Base-by-base conservation (phyloP, 139 green algal genomes). In the Trebouxia sp. region DNA sequence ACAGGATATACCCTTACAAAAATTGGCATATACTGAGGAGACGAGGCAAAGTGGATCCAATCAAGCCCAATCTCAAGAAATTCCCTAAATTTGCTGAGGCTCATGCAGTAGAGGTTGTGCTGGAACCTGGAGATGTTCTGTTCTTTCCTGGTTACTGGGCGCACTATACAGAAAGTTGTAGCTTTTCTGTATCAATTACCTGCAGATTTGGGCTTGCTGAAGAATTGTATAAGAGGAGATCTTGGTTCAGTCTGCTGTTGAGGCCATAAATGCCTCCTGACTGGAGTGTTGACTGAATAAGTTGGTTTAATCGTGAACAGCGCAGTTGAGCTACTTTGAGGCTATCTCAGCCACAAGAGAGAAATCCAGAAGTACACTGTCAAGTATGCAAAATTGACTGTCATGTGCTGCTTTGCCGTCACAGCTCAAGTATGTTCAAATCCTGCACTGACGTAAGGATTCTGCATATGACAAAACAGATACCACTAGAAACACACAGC, bases 131-230 rank as follows among this genome's bases (percentile, higher is more conserved):
- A 1, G 88, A 92, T 66, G 75, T 83, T 20, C 38, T 92, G 55
- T 84, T 88, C 48, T 92, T 92, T 41, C 84, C 84, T 12, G 51
- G 66, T 6, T 26, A 43, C 1, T 92, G 85, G 85, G 80, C 80
- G 3, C 88, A 92, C 75, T 89, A 90, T 66, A 92, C 88, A 35
- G 85, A 90, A 78, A 83, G 66, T 41, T 38, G 84, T 11, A 65
- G 14, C 22, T 48, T 65, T 37, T 77, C 56, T 10, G 43, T 83
- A 14, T 82, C 53, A 22, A 42, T 85, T 12, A 85, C 80, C 17
- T 84, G 65, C 17, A 51, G 80, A 20, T 80, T 84, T 66, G 72
- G 67, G 24, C 41, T 53, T 32, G 42, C 41, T 56, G 2, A 77
- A 51, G 41, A 77, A 35, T 32, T 72, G 7, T 42, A 17, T 22